Evolutionary conservation across 2,329 filamentous ascomycete genomes (phyloP), one percentile per base, ranked within the genome.

Genomic region (Fusarium pseudoanthophilum): DNA sequence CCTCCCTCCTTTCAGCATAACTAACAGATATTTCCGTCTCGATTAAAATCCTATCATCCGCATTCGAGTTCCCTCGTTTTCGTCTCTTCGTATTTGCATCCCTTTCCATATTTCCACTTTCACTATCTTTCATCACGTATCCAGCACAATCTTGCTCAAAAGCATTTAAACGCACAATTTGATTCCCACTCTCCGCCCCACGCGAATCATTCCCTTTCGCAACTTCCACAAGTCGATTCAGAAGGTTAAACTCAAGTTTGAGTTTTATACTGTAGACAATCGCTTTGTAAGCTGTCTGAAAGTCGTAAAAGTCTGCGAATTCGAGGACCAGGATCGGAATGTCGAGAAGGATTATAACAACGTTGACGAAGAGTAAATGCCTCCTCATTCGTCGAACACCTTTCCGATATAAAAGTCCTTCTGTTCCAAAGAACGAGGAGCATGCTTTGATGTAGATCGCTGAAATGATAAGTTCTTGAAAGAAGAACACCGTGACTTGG

Each of bases 401-500:
- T 4, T 58, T 69, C 1, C n/a, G 45, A 5, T 58, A 16, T 7
- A 64, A 24, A 15, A 69, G 14, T 0, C 71, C 69, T 10, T 69
- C 67, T 0, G 52, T 60, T 4, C 60, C 66, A 5, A 69, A 69
- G 26, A 70, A 69, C 0, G 60, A 65, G 1, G 37, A 65, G 24
- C 51, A 69, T 0, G 60, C 59, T 15, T 60, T 65, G 52, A 90
- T 87, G 71, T 88, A 89, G 5, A 89, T 76, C 0, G 82, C 82
- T 1, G 87, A 88, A 34, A 90, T 84, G 60, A 88, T 82, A 45
- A 87, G 81, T 68, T 90, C 88, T 73, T 90, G 88, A 14, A 88
- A 58, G 68, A 85, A 88, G 75, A 90, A 90, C 5, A 87, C 81
- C 5, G 84, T 86, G 78, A 89, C 84, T 76, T 90, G 87, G 10